Percentiles rank a stretch among this genome's conserved stretches.
Evolutionary conservation across 108 stramenopile species (phyloP).

Genomic region (Nannochloropsis oceanica): DNA sequence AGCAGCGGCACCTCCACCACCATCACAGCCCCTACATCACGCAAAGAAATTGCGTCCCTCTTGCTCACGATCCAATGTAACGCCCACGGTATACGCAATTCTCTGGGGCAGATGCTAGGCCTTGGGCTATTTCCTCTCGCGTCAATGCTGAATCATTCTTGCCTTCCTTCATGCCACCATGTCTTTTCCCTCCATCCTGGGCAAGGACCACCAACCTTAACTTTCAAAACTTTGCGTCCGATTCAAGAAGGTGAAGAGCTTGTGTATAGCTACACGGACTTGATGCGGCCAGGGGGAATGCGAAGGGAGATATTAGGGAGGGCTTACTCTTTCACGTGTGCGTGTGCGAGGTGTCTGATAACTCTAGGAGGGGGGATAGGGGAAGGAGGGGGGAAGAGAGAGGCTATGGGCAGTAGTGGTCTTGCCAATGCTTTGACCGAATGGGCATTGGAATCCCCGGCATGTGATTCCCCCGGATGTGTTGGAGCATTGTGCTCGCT

Average conservation of each 20-base stretch:
- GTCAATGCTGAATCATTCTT: conserved; percentile 24
- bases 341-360: neutral
- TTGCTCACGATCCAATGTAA: conserved; percentile 16
- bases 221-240: neutral
- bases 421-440: neutral
- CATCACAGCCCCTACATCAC: neutral
- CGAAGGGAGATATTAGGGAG: neutral
- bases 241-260: neutral
- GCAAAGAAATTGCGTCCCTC: neutral
- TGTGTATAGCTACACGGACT: neutral
- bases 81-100: conserved; percentile 4
- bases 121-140: conserved; percentile 10
- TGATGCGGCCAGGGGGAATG: neutral
- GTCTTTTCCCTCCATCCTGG: neutral
- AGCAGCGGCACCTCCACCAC: neutral
- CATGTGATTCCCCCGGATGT: neutral
- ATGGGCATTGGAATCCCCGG: neutral
- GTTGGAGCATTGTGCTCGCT: neutral
- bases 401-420: too few relatives aligned
- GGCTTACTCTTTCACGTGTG: neutral
- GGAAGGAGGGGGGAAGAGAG: too few relatives aligned
- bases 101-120: neutral
- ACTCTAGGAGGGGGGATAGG: neutral
- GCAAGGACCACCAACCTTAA: neutral
- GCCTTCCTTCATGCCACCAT: neutral